Conservation (phyloP, 257 asterid genomes). For the Nicotiana paniculata region DNA sequence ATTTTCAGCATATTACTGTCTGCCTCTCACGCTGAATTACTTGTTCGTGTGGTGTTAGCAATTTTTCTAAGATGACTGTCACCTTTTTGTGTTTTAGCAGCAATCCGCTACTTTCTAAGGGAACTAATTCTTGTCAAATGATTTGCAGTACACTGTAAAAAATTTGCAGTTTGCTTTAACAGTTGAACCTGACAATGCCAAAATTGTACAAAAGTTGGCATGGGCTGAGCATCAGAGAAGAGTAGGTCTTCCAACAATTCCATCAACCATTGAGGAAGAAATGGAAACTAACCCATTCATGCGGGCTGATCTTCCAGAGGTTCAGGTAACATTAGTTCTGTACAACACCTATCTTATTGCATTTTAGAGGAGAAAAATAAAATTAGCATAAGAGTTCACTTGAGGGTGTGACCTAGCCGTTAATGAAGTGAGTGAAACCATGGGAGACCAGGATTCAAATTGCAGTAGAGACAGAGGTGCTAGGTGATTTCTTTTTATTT, state of each 20-base stretch:
- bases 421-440: background rate
- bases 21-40: background rate
- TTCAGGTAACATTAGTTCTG: constrained; percentile 52
- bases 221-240: constrained; percentile 30
- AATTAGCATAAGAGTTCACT: background rate
- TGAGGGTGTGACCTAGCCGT: background rate
- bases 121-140: background rate
- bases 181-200: constrained; percentile 69
- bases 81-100: background rate
- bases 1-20: background rate
- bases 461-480: background rate
- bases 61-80: background rate
- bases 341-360: background rate
- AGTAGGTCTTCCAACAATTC: constrained; percentile 69
- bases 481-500: background rate
- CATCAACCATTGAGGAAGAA: constrained; percentile 86
- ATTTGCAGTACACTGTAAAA: constrained; percentile 43
- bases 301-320: constrained; percentile 79
- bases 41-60: background rate
- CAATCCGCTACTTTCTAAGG: background rate
- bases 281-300: constrained; percentile 84
- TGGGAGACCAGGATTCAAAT: background rate
- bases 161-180: constrained; percentile 76
- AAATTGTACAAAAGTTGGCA: constrained; percentile 31
- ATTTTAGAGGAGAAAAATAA: background rate